Base-by-base conservation (phyloP, 2,329 filamentous ascomycete genomes). In the Zopfia rhizophila region DNA sequence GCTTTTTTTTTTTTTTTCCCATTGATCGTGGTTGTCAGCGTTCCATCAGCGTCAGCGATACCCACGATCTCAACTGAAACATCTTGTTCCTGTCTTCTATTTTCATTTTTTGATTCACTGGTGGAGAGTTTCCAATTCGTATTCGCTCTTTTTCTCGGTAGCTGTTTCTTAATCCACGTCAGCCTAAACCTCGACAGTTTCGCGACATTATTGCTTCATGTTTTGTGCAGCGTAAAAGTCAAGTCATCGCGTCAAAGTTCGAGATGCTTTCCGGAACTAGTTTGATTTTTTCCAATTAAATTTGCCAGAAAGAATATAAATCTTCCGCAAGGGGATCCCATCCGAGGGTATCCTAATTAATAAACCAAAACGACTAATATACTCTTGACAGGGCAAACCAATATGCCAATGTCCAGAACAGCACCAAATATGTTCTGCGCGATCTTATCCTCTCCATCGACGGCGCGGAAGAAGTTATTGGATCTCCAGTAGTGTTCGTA, bases 391-490 rank as follows among this genome's bases (percentile, higher is more conserved):
- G 22, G 4, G 37, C 25, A n/a, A 54, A 35, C 13, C 23, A 45
- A 12, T 29, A 50, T 6, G 25, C 36, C 18, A 58, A 13, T 13
- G 39, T 28, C 33, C 18, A 33, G 36, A 29, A 23, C 12, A 44
- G 7, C 10, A 41, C 37, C 19, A 54, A 18, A 12, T 38, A 32
- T n/a, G 36, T 40, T 45, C 42, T 33, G 6, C 32, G 7, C 22
- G 48, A 42, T 7, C 45, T 31, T 30, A 40, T 39, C 14, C 21
- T 30, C 12, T 44, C 21, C 7, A 38, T 7, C 1, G 39, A 44
- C 6, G 55, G 41, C 16, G 53, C 58, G 17, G 58, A 51, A 39
- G 56, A 53, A 17, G 58, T 57, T n/a, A 65, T 42, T 7, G 59
- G 56, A 7, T 31, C 47, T 4, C 60, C 63, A 29, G 32, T 61